phyloP scores from a whole-genome alignment of 306 rosid genomes.

The Vigna trinervia region DNA sequence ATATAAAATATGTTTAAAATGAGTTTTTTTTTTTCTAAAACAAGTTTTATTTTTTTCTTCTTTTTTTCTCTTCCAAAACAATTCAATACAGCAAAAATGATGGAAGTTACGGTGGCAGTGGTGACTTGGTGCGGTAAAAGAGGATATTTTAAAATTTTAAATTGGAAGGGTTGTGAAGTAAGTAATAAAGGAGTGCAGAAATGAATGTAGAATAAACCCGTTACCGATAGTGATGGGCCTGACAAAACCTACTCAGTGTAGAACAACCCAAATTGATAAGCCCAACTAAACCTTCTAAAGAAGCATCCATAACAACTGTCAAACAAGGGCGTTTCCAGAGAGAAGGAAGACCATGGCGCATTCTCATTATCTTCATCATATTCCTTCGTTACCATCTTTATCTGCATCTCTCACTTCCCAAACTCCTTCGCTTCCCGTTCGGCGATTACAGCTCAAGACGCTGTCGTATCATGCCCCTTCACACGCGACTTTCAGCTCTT shows the following conservation, averaged over 20 bases:
- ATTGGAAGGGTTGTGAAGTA: too few species aligned
- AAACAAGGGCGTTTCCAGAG: not conserved
- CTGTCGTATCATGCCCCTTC: slow-evolving; percentile 52
- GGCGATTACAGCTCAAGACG: slow-evolving; percentile 34
- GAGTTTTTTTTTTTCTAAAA: too few species aligned
- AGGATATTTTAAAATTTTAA: too few species aligned
- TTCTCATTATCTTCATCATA: slow-evolving; percentile 44
- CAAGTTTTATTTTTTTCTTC: too few species aligned
- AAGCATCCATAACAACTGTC: not conserved
- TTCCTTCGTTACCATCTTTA: slow-evolving; percentile 47
- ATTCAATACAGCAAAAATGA: too few species aligned
- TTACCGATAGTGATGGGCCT: not conserved
- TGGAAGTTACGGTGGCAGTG: too few species aligned
- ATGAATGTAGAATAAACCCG: too few species aligned
- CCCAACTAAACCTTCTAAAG: not conserved
- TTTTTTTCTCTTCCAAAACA: too few species aligned
- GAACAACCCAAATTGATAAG: not conserved
- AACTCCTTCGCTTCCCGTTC: slow-evolving; percentile 37
- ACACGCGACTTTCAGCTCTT: slow-evolving; percentile 35
- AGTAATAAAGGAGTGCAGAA: too few species aligned
- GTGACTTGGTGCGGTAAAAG: too few species aligned
- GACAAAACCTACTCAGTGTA: not conserved
- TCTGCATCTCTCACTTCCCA: slow-evolving; percentile 37
- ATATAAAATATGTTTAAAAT: too few species aligned
- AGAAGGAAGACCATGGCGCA: slow-evolving; percentile 52